Conservation (phyloP, 805 yeast genomes). For the Zygotorulaspora florentina region DNA sequence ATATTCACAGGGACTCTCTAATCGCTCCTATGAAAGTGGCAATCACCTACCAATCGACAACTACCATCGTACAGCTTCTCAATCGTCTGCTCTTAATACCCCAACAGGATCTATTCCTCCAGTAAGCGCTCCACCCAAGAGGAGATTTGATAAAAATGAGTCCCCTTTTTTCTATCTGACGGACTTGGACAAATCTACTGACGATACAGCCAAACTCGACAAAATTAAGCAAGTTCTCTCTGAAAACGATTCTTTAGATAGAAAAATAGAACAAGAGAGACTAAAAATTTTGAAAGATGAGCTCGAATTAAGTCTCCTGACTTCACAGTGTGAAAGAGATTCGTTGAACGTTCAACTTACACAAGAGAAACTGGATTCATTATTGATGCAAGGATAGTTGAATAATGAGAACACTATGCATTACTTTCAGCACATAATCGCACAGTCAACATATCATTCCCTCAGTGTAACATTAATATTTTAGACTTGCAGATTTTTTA, state of each 20-base stretch:
- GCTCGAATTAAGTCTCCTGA: constrained; percentile 27
- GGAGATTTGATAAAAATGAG: constrained; percentile 13
- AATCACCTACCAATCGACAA: constrained; percentile 9
- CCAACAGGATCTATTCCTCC: background rate
- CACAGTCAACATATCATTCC: too few species aligned
- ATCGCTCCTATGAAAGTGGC: constrained; percentile 8
- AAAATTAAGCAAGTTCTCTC: constrained; percentile 17
- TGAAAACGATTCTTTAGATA: constrained; percentile 25
- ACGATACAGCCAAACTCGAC: constrained; percentile 12
- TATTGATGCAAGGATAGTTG: constrained; percentile 18
- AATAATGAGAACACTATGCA: too few species aligned
- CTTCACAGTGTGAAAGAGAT: constrained; percentile 31
- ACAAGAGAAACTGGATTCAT: constrained; percentile 35
- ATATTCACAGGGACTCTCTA: constrained; percentile 1
- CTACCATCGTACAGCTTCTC: constrained; percentile 4
- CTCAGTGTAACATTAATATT: too few species aligned
- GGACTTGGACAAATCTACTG: constrained; percentile 16
- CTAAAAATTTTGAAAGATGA: constrained; percentile 21
- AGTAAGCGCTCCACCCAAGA: constrained; percentile 1
- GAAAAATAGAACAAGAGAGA: constrained; percentile 22
- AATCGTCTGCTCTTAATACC: background rate
- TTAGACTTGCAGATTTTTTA: too few species aligned
- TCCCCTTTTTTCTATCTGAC: constrained; percentile 26
- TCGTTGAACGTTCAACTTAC: constrained; percentile 34
- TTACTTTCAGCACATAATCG: too few species aligned